Conservation (phyloP, 2,329 filamentous ascomycete genomes). For the Diplocarpon rosae region DNA sequence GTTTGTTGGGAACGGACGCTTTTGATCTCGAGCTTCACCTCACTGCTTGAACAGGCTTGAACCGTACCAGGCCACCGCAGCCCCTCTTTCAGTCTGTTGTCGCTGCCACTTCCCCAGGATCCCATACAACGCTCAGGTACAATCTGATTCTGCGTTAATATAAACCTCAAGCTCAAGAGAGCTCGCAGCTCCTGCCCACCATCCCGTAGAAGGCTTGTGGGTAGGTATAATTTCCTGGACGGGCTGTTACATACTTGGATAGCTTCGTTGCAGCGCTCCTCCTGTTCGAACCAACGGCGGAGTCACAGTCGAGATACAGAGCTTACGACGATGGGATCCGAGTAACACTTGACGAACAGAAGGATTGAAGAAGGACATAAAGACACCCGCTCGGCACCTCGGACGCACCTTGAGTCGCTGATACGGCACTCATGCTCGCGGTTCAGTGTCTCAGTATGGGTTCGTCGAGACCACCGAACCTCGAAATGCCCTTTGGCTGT, state of each 20-base stretch:
- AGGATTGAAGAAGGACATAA: constrained; percentile 6
- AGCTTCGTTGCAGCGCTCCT: constrained; percentile 1
- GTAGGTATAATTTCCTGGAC: neutral
- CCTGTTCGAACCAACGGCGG: constrained; percentile 2
- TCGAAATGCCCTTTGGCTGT: constrained; percentile 57
- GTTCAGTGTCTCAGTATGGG: constrained; percentile 46
- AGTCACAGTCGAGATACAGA: neutral
- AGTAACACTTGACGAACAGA: constrained; percentile 8
- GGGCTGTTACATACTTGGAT: neutral
- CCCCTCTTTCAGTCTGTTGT: constrained; percentile 1
- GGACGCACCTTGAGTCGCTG: neutral
- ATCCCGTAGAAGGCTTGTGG: constrained; percentile 1
- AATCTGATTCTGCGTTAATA: too few species aligned
- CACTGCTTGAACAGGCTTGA: neutral
- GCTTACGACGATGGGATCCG: constrained; percentile 8
- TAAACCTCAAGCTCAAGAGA: neutral
- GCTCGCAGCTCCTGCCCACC: constrained; percentile 1
- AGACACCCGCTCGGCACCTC: neutral
- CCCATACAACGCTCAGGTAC: neutral
- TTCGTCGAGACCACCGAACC: constrained; percentile 45
- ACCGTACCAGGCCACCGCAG: neutral
- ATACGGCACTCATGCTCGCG: constrained; percentile 42
- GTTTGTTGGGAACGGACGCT: constrained; percentile 5
- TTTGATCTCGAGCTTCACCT: neutral
- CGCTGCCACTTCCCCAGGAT: neutral